Base-by-base conservation (phyloP, 495 filamentous ascomycete genomes). In the Wilcoxina mikolae region DNA sequence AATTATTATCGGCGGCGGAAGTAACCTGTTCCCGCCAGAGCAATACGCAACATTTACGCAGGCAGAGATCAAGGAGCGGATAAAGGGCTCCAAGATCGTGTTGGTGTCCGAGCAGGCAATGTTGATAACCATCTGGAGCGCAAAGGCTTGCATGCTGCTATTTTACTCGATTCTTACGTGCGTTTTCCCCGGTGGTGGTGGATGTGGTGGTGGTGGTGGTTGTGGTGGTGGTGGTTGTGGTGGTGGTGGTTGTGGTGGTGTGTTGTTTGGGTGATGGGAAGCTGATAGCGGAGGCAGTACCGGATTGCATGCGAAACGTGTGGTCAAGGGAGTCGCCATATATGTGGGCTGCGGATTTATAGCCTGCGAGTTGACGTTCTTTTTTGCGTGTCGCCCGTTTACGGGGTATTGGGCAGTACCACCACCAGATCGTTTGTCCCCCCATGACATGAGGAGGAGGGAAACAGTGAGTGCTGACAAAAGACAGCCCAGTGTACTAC, bases 401-500 rank as follows among this genome's bases (percentile, higher is more conserved):
- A 50, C 43, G 15, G 55, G 55, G 18, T 63, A 63, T 29, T 63
- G 59, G 59, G 55, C 58, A 11, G 28, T 63, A 22, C 54, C 58
- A 9, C 48, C 60, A 9, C 54, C 58, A 0, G 54, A 58, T 41
- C 20, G 48, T 59, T 53, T 23, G 28, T 56, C 62, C 62, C 20
- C 72, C 42, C 68, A 24, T 68, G 64, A n/a, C n/a, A n/a, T n/a
- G n/a, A n/a, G n/a, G n/a, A n/a, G n/a, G n/a, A n/a, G n/a, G n/a
- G n/a, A n/a, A n/a, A n/a, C n/a, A n/a, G n/a, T n/a, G n/a, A n/a
- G n/a, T n/a, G n/a, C n/a, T n/a, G n/a, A n/a, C n/a, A n/a, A n/a
- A 49, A 58, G 65, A 55, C 46, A 62, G 54, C 65, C 26, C 74
- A 78, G 69, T 78, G 76, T 55, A 71, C 68, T 7, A 69, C 70